Conservation (phyloP, 73 alveolate species). For the Uronychia binucleata region DNA sequence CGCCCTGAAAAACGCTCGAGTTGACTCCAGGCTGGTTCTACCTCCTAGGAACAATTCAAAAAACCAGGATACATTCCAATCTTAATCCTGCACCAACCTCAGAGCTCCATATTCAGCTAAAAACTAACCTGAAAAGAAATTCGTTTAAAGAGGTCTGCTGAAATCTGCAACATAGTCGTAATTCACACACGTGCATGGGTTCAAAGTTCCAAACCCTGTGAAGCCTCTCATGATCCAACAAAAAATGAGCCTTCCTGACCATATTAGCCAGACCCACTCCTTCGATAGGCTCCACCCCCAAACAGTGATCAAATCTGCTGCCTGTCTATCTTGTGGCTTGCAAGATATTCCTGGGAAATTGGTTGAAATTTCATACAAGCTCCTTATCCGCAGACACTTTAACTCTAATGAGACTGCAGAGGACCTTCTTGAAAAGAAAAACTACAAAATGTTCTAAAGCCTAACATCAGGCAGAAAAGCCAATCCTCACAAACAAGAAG, state of each 20-base stretch:
- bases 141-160: too few species aligned
- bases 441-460: neutral
- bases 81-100: too few species aligned
- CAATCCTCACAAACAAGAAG: neutral
- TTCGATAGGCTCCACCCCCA: neutral
- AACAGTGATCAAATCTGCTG: neutral
- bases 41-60: too few species aligned
- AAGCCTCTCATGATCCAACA: neutral
- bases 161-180: too few species aligned
- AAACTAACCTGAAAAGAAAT: too few species aligned
- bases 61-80: too few species aligned
- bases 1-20: too few species aligned
- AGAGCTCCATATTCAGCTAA: too few species aligned
- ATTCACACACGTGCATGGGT: slow-evolving; percentile 5
- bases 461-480: neutral
- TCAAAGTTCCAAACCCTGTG: slow-evolving; percentile 43
- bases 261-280: neutral
- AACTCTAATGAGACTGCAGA: neutral
- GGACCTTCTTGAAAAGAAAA: neutral
- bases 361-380: neutral
- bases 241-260: slow-evolving; percentile 6
- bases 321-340: neutral
- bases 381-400: neutral
- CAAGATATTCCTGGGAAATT: neutral
- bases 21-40: too few species aligned